Evolutionary conservation across 495 filamentous ascomycete genomes (phyloP).

Genomic region (Penicillium psychrofluorescens): DNA sequence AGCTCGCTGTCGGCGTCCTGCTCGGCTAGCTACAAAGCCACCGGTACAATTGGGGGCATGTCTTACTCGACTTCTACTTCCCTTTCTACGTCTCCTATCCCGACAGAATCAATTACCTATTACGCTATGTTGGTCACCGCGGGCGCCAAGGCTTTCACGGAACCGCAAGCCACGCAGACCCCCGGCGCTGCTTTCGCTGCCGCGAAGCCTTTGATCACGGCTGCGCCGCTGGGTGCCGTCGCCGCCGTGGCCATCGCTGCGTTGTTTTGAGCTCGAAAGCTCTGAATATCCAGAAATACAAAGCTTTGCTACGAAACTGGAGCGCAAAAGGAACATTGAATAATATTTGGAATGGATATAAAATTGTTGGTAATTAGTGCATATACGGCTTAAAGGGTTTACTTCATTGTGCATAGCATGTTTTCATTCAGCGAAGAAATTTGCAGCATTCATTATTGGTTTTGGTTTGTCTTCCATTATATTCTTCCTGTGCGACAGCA

Average conservation of each 20-base stretch:
- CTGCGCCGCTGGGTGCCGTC: constrained; percentile 9
- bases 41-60: background rate
- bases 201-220: constrained; percentile 8
- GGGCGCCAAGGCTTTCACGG: constrained; percentile 2
- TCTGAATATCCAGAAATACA: too few relatives aligned
- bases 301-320: too few relatives aligned
- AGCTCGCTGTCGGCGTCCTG: background rate
- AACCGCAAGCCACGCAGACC: constrained; percentile 2
- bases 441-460: too few relatives aligned
- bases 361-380: too few relatives aligned
- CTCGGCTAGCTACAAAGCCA: background rate
- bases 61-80: constrained; percentile 1
- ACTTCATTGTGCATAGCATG: too few relatives aligned
- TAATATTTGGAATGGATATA: too few relatives aligned
- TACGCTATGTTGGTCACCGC: constrained; percentile 2
- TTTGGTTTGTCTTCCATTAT: too few relatives aligned
- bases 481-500: too few relatives aligned
- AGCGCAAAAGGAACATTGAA: too few relatives aligned
- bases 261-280: background rate
- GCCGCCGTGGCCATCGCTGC: constrained; percentile 1
- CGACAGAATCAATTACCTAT: background rate
- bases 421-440: too few relatives aligned
- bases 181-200: constrained; percentile 2
- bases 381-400: too few relatives aligned
- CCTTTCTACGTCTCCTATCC: background rate